Conservation (phyloP, 805 yeast genomes). For the Barnettozyma sp. region DNA sequence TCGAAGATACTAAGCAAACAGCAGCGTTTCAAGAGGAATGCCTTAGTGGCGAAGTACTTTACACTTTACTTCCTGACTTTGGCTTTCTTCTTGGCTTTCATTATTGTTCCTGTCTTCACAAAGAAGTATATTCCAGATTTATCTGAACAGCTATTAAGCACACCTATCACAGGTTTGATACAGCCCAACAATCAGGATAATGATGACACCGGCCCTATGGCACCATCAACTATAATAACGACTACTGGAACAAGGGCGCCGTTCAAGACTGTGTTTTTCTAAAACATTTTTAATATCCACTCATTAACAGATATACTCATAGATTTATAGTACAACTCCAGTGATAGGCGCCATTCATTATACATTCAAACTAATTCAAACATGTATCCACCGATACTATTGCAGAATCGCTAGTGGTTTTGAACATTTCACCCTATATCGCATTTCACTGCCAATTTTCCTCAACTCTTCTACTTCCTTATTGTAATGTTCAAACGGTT, state of each 20-base stretch:
- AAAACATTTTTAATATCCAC: neutral
- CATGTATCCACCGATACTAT: neutral
- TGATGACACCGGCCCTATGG: constrained; percentile 58
- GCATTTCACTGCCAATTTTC: constrained; percentile 16
- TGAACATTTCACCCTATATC: constrained; percentile 5
- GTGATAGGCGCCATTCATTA: neutral
- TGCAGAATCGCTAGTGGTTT: neutral
- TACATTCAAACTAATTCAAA: neutral
- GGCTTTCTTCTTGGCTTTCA: constrained; percentile 32
- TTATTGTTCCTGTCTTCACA: constrained; percentile 44
- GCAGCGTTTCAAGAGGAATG: constrained; percentile 33
- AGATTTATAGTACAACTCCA: no score
- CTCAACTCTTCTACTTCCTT: constrained; percentile 17
- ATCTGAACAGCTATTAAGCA: constrained; percentile 17
- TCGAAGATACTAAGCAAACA: constrained; percentile 33
- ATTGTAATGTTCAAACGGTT: constrained; percentile 4
- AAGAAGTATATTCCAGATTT: constrained; percentile 25
- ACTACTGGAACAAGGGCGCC: constrained; percentile 30
- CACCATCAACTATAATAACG: constrained; percentile 39
- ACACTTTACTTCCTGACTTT: constrained; percentile 38
- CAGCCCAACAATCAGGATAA: constrained; percentile 58
- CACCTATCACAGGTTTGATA: constrained; percentile 33
- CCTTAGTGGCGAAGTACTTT: constrained; percentile 39
- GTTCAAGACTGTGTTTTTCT: constrained; percentile 26
- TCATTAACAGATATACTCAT: no score